Evolutionary conservation across 2,329 filamentous ascomycete species (phyloP), one percentile per base, ranked within the genome.

Genomic region (Dothidotthia symphoricarpi): DNA sequence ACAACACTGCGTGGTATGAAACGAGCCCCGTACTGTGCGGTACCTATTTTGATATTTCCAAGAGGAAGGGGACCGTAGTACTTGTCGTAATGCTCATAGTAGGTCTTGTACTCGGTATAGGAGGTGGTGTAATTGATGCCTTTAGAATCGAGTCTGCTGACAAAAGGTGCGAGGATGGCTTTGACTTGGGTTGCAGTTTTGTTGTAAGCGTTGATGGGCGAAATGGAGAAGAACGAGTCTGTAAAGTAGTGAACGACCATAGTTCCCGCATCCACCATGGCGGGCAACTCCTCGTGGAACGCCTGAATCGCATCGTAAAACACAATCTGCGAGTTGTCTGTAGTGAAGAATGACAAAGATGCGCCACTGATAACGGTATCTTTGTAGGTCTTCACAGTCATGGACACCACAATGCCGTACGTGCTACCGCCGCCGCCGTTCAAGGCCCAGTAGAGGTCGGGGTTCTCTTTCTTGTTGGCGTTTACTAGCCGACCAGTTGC

Each of bases 401-500:
- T 41, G 0, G 52, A 55, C 1, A 55, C 47, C 0, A 57, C 55
- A 5, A 60, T 38, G 15, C 56, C 57, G 19, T 42, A 62, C 0
- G 57, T 63, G 22, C 53, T 41, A 7, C 55, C 57, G 9, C 57
- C 59, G 7, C 57, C 57, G 16, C 59, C 58, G 4, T 44, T 45
- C 5, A 63, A 34, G 1, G 57, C 59, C 58, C 56, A 63, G 39
- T 46, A 63, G 1, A 61, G 31, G 16, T 62, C 56, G 0, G 48
- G n/a, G 22, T 58, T 51, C 8, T 47, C 30, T 0, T 30, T 34
- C 2, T 41, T 17, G n/a, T 39, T 52, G 6, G 52, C 56, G 12
- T 37, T 55, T 2, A 61, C 38, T 19, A 56, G 36, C 13, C 37
- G 37, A 3, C 50, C 53, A 30, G 28, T 24, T 1, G 58, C 51